Conservation (phyloP, 495 filamentous ascomycete genomes). For the Lasiosphaeris hirsuta region DNA sequence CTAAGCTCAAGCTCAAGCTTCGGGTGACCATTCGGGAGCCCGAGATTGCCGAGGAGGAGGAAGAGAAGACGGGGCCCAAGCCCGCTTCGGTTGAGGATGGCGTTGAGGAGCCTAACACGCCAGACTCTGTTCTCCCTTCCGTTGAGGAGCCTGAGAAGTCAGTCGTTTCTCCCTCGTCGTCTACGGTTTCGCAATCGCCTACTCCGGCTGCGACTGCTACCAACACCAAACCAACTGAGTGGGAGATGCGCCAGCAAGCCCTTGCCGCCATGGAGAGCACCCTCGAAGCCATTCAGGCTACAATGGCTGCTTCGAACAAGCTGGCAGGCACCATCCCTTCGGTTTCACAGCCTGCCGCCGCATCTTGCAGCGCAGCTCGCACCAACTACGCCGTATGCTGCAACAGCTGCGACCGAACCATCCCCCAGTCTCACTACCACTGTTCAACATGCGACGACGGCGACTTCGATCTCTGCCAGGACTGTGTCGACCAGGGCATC, state of each 20-base stretch:
- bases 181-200: conserved; percentile 5
- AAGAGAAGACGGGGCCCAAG: conserved; percentile 22
- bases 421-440: conserved; percentile 84
- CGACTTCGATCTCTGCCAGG: conserved; percentile 88
- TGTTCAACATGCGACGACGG: conserved; percentile 89
- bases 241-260: not conserved
- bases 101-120: conserved; percentile 17
- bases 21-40: conserved; percentile 56
- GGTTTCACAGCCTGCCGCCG: not conserved
- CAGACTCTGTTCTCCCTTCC: conserved; percentile 4
- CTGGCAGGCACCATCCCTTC: not conserved
- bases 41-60: conserved; percentile 11
- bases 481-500: conserved; percentile 70
- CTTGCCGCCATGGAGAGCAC: conserved; percentile 8
- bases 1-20: conserved; percentile 95
- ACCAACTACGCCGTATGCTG: conserved; percentile 71
- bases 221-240: not conserved
- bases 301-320: conserved; percentile 6
- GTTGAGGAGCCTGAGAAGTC: conserved; percentile 2
- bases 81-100: conserved; percentile 28
- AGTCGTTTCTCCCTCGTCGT: not conserved
- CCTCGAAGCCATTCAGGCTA: conserved; percentile 9
- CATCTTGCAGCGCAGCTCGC: conserved; percentile 6
- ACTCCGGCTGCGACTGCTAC: not conserved
- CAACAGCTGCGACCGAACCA: conserved; percentile 78